Conservation (phyloP, 2,329 filamentous ascomycete genomes). For the Pyrenophora teres region DNA sequence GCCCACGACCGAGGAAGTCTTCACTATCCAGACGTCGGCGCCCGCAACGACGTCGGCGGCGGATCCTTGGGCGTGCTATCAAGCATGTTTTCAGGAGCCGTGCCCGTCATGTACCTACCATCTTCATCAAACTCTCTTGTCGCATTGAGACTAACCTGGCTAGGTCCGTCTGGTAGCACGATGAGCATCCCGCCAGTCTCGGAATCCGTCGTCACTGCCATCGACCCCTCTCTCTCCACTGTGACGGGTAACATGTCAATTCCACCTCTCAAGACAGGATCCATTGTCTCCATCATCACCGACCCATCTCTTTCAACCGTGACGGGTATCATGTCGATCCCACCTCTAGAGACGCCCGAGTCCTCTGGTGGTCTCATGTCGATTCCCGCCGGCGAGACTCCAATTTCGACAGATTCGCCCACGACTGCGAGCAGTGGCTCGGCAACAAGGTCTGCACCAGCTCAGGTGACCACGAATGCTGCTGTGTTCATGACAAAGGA, state of each 20-base stretch:
- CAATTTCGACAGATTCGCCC: constrained; percentile 15
- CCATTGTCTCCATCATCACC: constrained; percentile 14
- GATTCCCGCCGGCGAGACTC: constrained; percentile 31
- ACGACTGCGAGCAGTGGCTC: constrained; percentile 3
- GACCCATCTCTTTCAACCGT: constrained; percentile 10
- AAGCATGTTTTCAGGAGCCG: constrained; percentile 34
- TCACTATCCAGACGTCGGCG: constrained; percentile 37
- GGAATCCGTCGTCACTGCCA: not conserved
- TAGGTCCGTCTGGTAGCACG: constrained; percentile 14
- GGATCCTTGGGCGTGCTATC: constrained; percentile 26
- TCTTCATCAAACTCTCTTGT: not conserved
- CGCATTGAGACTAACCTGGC: constrained; percentile 5
- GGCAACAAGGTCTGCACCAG: constrained; percentile 1
- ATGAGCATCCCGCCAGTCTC: constrained; percentile 14
- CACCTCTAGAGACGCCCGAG: constrained; percentile 22
- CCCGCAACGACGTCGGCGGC: constrained; percentile 23
- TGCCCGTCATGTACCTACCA: constrained; percentile 34
- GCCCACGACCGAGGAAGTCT: constrained; percentile 26
- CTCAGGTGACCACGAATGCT: constrained; percentile 22
- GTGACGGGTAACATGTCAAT: constrained; percentile 19
- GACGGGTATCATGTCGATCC: constrained; percentile 20
- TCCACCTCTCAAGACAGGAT: not conserved
- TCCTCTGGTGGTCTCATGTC: constrained; percentile 14
- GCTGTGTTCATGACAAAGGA: constrained; percentile 21
- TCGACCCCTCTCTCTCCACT: not conserved